phyloP scores from a whole-genome alignment of 1,284 basidiomycete genomes.

The Puccinia polysora region DNA sequence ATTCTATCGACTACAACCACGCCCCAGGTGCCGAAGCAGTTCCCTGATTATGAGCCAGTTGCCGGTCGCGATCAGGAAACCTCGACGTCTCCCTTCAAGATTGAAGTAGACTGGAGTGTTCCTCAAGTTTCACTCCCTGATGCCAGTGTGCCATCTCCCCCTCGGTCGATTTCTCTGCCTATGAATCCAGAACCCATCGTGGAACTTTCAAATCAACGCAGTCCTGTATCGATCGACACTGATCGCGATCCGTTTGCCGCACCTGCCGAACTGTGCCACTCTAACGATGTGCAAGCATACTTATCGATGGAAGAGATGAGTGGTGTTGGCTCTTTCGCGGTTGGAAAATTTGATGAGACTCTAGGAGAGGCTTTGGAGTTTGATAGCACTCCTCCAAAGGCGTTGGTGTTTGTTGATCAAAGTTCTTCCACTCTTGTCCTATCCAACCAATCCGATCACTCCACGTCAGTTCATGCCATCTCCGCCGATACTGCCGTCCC shows the following conservation, averaged over 20 bases:
- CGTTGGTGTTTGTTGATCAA: no score
- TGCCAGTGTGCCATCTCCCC: conserved; percentile 10
- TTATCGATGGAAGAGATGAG: no score
- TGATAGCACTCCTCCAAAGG: no score
- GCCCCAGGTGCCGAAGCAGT: conserved; percentile 15
- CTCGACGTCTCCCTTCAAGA: neutral
- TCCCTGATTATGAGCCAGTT: conserved; percentile 14
- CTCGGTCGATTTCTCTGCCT: neutral
- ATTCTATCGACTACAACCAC: conserved; percentile 5
- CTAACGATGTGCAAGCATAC: no score
- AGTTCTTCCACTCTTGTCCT: no score
- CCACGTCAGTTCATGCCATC: conserved; percentile 7
- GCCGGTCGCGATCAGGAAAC: neutral
- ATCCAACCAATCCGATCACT: no score
- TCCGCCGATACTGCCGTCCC: conserved; percentile 1
- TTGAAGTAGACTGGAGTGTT: conserved; percentile 18
- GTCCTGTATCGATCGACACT: neutral
- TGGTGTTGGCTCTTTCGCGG: no score
- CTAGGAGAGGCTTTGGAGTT: no score
- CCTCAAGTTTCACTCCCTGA: conserved; percentile 17
- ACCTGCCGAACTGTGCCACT: neutral
- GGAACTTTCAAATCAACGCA: neutral
- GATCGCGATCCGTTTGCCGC: no score
- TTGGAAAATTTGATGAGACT: no score
- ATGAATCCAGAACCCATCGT: neutral